Conservation (phyloP, 1,284 basidiomycete species). For the Blastosporella zonata region DNA sequence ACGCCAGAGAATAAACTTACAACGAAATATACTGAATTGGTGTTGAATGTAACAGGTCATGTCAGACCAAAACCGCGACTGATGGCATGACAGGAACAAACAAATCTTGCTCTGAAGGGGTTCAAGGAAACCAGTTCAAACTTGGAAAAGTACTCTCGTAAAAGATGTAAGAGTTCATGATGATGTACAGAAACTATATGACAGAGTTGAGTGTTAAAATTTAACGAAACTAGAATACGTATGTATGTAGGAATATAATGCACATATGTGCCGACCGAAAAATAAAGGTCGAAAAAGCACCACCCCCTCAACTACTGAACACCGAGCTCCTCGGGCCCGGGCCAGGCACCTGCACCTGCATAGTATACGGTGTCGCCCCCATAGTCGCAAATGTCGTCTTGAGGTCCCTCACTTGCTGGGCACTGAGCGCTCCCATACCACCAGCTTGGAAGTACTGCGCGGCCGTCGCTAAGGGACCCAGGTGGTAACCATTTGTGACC, state of each 20-base stretch:
- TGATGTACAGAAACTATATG: constrained; percentile 16
- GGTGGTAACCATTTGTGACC: constrained; percentile 34
- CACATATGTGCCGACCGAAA: not conserved
- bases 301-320: constrained; percentile 14
- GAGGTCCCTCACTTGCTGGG: constrained; percentile 55
- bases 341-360: constrained; percentile 19
- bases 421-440: constrained; percentile 34
- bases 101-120: no score
- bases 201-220: constrained; percentile 8
- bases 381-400: constrained; percentile 47
- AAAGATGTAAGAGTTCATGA: not conserved
- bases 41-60: no score
- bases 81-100: no score
- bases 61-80: no score
- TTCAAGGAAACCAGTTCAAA: no score
- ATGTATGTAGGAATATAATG: not conserved
- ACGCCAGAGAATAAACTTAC: no score
- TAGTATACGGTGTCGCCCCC: constrained; percentile 13
- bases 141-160: no score
- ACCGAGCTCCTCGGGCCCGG: constrained; percentile 17
- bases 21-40: no score
- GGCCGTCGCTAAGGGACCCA: constrained; percentile 35
- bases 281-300: not conserved
- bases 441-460: constrained; percentile 20
- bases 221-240: constrained; percentile 3